Evolutionary conservation across 805 yeast species (phyloP), one percentile per base, ranked within the genome.

Genomic region (Wickerhamiella galacta): DNA sequence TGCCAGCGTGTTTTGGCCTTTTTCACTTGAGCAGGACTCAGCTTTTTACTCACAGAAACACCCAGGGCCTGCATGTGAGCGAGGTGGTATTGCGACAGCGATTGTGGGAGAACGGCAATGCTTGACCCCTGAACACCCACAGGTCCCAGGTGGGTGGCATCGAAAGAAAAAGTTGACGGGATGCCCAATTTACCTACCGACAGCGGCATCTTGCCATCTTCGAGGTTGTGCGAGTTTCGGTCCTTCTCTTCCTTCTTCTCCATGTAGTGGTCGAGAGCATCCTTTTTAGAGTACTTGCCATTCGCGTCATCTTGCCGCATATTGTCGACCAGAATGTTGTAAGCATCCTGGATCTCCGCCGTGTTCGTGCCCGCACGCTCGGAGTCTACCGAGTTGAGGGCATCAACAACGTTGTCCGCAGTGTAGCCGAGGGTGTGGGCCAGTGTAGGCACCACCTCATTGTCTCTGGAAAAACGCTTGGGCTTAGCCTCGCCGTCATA

Each of bases 1-100:
- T 90, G 98, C 98, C 98, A 90, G 56, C 93, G 73, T 5, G 94
- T 81, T 56, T 83, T 87, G 39, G 87, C 78, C 53, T 81, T 82
- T 54, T 87, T 83, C 30, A 77, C 65, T 16, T 75, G 65, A 15
- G 73, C 41, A 6, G 61, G 60, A 20, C 50, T 44, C 24, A 51
- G 45, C 36, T 55, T 51, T 40, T 54, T 53, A 0, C 68, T 56
- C 32, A 72, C 66, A 6, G 70, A 58, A 26, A 60, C 60, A 1
- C 68, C 68, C 30, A 57, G 58, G 19, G 56, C 77, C 43, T 72
- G 65, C 96, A 87, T 90, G 49, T 70, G 80, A 1, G 95, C 95
- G 31, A 94, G 65, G 51, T 87, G 96, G 32, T 87, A 80, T 40
- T 87, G 82, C 3, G 98, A 95, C 46, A 90, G 64, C 4, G 95